phyloP scores from a whole-genome alignment of 2,329 filamentous ascomycete species.

The Westerdykella ornata region DNA sequence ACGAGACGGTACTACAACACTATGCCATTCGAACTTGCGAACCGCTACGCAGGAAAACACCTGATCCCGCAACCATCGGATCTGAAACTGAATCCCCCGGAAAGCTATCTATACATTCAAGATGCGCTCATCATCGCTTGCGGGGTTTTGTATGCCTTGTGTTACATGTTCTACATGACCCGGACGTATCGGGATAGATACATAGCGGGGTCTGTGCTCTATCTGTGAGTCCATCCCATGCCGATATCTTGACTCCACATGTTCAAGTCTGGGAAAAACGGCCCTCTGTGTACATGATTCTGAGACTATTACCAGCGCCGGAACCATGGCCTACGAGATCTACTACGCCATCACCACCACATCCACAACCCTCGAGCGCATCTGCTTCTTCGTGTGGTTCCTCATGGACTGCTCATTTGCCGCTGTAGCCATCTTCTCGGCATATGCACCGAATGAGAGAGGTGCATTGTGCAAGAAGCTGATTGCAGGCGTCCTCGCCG shows the following conservation, averaged over 20 bases:
- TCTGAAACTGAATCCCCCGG: conserved; percentile 32
- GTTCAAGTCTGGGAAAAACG: too few species aligned
- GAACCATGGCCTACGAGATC: conserved; percentile 36
- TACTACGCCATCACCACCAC: conserved; percentile 38
- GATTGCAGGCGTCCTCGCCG: conserved; percentile 21
- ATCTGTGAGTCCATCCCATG: conserved; percentile 12
- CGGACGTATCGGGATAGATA: conserved; percentile 34
- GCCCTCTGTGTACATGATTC: not conserved
- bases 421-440: conserved; percentile 25
- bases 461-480: conserved; percentile 18
- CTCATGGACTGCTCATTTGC: conserved; percentile 34
- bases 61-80: conserved; percentile 50
- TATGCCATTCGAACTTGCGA: conserved; percentile 30
- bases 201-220: conserved; percentile 29
- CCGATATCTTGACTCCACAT: not conserved
- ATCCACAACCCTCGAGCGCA: conserved; percentile 27
- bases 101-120: conserved; percentile 39
- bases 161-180: conserved; percentile 38
- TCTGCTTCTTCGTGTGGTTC: conserved; percentile 37
- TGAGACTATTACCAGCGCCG: not conserved
- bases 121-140: conserved; percentile 39
- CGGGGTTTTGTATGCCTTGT: conserved; percentile 37
- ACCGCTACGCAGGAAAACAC: conserved; percentile 39
- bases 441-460: conserved; percentile 16
- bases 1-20: conserved; percentile 1